These are phyloP conservation scores for Kwoniella sp. DNA, from an alignment of 768 basidiomycete species.

Conservation along the genomic window DNA sequence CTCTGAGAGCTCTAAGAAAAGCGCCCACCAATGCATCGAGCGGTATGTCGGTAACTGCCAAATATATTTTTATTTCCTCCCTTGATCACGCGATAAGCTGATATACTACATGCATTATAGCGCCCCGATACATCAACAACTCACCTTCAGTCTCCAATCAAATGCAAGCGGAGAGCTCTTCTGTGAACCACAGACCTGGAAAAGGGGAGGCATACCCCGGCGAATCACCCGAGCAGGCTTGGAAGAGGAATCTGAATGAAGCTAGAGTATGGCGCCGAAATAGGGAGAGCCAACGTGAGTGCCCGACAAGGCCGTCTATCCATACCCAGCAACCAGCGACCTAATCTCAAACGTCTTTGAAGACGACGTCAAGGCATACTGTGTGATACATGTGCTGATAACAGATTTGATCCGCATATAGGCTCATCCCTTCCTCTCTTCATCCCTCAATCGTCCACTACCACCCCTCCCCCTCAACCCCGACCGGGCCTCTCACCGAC, in stretches of 20 bases:
- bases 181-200: constrained; percentile 9
- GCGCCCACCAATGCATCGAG: not conserved
- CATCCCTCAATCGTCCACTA: constrained; percentile 24
- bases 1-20: constrained; percentile 3
- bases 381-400: no score
- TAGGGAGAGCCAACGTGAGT: constrained; percentile 29
- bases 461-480: constrained; percentile 15
- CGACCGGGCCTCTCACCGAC: constrained; percentile 57
- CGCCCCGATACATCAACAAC: not conserved
- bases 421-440: constrained; percentile 20
- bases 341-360: no score
- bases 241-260: constrained; percentile 48
- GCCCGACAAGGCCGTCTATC: no score
- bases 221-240: constrained; percentile 42
- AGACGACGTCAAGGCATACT: no score
- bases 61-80: no score
- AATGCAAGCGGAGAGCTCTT: constrained; percentile 17
- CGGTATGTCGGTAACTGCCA: not conserved
- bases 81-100: no score
- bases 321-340: no score
- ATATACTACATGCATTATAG: not conserved
- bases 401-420: not conserved
- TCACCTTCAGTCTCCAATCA: not conserved
- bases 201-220: constrained; percentile 22
- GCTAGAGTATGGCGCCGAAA: constrained; percentile 41